phyloP scores from a whole-genome alignment of 441 rosid species.

The Corymbia citriodora region DNA sequence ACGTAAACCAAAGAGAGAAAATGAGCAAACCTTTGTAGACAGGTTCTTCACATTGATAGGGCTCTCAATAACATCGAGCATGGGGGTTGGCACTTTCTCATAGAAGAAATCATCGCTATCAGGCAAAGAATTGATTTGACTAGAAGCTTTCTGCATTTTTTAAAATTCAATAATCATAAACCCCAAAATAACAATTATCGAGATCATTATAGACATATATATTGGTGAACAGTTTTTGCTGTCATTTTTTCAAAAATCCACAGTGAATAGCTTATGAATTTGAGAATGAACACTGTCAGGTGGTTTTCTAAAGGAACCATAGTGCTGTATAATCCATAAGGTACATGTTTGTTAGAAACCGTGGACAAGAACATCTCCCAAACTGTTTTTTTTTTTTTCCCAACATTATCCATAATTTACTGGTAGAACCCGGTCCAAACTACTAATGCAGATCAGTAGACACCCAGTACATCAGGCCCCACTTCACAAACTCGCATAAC shows the following conservation, averaged over 20 bases:
- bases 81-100: slow-evolving; percentile 58
- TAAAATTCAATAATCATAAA: slow-evolving; percentile 8
- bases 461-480: not conserved
- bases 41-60: slow-evolving; percentile 75
- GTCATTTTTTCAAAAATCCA: not conserved
- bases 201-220: not conserved
- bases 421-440: not conserved
- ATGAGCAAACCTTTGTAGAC: slow-evolving; percentile 45
- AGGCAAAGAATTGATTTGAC: slow-evolving; percentile 47
- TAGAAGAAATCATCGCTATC: slow-evolving; percentile 66
- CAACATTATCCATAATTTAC: not conserved
- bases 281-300: not conserved
- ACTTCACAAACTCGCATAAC: not conserved
- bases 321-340: not conserved
- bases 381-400: not conserved
- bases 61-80: slow-evolving; percentile 77
- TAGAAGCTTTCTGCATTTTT: slow-evolving; percentile 30
- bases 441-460: not conserved
- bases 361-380: not conserved
- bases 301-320: not conserved
- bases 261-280: not conserved
- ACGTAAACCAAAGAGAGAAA: not conserved
- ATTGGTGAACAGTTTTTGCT: not conserved
- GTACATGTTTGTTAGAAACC: not conserved
- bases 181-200: not conserved